phyloP scores from a whole-genome alignment of 2,329 filamentous ascomycete genomes.

The Plenodomus biglobosus region DNA sequence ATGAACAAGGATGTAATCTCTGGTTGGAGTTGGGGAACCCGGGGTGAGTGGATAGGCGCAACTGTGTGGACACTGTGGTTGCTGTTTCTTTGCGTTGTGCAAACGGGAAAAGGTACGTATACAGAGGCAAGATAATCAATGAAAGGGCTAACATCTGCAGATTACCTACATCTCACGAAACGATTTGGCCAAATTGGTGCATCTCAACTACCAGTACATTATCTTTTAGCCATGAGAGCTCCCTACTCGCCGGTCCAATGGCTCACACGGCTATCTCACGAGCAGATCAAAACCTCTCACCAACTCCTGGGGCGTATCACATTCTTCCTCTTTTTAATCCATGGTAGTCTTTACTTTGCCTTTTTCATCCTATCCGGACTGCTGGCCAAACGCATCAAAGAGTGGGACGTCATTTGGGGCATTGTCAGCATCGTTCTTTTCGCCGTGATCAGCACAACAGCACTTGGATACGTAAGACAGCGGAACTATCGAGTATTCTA shows the following conservation, averaged over 20 bases:
- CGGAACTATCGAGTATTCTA: conserved; percentile 59
- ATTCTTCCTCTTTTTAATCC: conserved; percentile 53
- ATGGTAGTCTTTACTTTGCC: conserved; percentile 58
- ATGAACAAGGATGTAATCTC: conserved; percentile 48
- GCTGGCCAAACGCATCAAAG: conserved; percentile 56
- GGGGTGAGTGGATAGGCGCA: conserved; percentile 54
- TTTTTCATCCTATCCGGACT: conserved; percentile 58
- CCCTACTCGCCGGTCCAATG: conserved; percentile 55
- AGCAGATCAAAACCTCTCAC: conserved; percentile 59
- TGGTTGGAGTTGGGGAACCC: conserved; percentile 54
- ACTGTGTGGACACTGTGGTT: conserved; percentile 57
- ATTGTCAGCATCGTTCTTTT: conserved; percentile 52
- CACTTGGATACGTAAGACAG: conserved; percentile 51
- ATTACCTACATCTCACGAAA: conserved; percentile 66
- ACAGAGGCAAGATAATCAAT: not conserved
- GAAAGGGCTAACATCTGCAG: conserved; percentile 38
- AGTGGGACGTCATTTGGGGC: conserved; percentile 61
- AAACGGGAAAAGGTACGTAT: conserved; percentile 57
- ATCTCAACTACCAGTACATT: conserved; percentile 61
- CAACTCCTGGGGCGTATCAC: conserved; percentile 60
- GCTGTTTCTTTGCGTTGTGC: conserved; percentile 51
- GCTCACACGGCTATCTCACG: conserved; percentile 57
- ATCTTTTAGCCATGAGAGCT: conserved; percentile 57
- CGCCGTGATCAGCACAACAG: conserved; percentile 51
- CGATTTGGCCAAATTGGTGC: conserved; percentile 61